These are phyloP conservation scores for Elaeagnus macrophylla DNA, from an alignment of 306 rosid species.

Conservation along the genomic window DNA sequence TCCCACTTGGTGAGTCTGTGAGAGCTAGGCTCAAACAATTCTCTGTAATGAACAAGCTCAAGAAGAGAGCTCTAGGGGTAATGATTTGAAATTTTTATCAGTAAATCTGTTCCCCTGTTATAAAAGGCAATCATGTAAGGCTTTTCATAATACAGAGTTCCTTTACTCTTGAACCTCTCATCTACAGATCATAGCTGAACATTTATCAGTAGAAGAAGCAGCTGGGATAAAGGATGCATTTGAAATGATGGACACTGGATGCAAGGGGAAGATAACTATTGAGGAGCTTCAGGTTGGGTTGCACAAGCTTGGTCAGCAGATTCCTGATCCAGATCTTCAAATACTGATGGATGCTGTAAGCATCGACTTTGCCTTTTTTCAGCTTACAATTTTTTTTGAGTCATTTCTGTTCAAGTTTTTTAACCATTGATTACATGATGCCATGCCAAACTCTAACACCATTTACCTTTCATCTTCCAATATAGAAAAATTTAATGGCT, in stretches of 20 bases:
- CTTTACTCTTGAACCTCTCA: not conserved
- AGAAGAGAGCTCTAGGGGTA: slow-evolving; percentile 57
- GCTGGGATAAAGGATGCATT: slow-evolving; percentile 55
- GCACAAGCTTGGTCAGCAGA: slow-evolving; percentile 46
- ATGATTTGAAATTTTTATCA: slow-evolving; percentile 1
- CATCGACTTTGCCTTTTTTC: not conserved
- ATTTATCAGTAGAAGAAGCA: slow-evolving; percentile 51
- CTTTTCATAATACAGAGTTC: not conserved
- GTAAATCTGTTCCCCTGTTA: not conserved
- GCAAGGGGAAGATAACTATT: slow-evolving; percentile 38
- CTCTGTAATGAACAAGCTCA: slow-evolving; percentile 56
- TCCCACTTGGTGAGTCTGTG: slow-evolving; percentile 52
- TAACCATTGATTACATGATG: not conserved
- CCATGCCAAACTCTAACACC: too few relatives aligned
- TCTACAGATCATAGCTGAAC: slow-evolving; percentile 50
- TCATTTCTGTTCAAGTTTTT: not conserved
- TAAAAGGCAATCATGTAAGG: not conserved
- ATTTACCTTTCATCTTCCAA: too few relatives aligned
- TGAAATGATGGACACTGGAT: slow-evolving; percentile 37
- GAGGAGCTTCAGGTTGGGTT: slow-evolving; percentile 44
- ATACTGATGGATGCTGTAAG: slow-evolving; percentile 51
- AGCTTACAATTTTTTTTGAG: not conserved
- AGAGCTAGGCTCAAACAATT: slow-evolving; percentile 54
- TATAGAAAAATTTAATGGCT: too few relatives aligned
- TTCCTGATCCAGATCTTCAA: slow-evolving; percentile 49